A percentile compares a stretch with the other conserved stretches of the same genome.
Evolutionary conservation across 129 eudicot species (phyloP).

Genomic region (Apium graveolens): DNA sequence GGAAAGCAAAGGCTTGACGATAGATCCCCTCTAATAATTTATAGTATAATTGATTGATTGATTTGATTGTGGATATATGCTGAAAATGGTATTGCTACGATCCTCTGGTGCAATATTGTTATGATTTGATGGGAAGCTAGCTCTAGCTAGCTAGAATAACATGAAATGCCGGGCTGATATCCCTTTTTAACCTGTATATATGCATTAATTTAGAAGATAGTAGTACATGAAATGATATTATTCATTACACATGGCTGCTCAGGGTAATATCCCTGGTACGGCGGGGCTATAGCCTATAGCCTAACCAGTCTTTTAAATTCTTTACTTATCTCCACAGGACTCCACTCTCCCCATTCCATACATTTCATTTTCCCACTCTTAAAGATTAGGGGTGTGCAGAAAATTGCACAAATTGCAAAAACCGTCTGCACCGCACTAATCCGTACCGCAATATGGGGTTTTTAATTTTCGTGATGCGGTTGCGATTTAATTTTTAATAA

Average conservation of each 20-base stretch:
- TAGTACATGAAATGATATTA: too few species aligned
- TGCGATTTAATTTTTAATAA: too few species aligned
- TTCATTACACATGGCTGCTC: not conserved
- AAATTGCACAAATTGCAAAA: too few species aligned
- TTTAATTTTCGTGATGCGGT: too few species aligned
- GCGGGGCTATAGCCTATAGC: not conserved
- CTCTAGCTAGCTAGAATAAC: not conserved
- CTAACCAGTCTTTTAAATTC: not conserved
- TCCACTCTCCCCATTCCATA: not conserved
- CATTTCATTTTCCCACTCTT: not conserved
- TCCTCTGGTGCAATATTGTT: not conserved
- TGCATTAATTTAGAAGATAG: too few species aligned
- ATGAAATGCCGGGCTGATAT: not conserved
- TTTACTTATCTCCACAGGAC: not conserved
- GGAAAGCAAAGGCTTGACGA: not conserved
- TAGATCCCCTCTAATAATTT: too few species aligned
- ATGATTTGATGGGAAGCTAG: not conserved
- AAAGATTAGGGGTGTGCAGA: too few species aligned
- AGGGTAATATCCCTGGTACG: not conserved
- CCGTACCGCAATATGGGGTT: too few species aligned
- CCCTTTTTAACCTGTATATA: too few species aligned
- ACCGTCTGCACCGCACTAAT: too few species aligned
- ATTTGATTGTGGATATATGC: not conserved
- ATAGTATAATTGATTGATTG: not conserved
- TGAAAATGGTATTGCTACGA: not conserved